Conservation (phyloP, 2,329 filamentous ascomycete species). For the Aspergillus japonicus region DNA sequence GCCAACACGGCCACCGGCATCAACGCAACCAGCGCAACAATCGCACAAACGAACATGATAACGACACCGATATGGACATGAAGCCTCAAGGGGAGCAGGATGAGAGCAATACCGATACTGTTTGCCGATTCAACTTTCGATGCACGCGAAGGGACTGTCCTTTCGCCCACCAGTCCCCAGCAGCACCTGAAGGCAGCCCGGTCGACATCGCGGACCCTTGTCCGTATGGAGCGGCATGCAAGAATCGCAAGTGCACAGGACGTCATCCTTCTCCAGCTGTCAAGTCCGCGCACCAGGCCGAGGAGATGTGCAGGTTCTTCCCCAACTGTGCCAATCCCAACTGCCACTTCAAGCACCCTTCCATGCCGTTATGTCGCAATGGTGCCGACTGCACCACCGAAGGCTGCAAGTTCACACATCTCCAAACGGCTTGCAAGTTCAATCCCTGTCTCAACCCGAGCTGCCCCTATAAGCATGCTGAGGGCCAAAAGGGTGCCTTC, state of each 20-base stretch:
- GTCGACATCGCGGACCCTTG: conserved; percentile 81
- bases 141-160: conserved; percentile 89
- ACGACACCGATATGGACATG: conserved; percentile 41
- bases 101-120: conserved; percentile 58
- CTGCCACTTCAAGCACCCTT: conserved; percentile 87
- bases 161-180: conserved; percentile 92
- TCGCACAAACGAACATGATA: conserved; percentile 21
- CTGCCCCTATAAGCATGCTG: conserved; percentile 86
- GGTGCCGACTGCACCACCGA: conserved; percentile 80
- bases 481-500: conserved; percentile 82
- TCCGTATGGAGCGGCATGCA: conserved; percentile 85
- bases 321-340: conserved; percentile 85
- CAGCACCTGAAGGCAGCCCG: conserved; percentile 71
- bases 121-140: conserved; percentile 85
- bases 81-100: conserved; percentile 49
- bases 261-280: conserved; percentile 90
- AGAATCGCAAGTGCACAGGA: conserved; percentile 89
- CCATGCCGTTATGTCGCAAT: conserved; percentile 84
- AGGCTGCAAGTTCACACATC: conserved; percentile 87
- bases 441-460: conserved; percentile 86
- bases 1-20: conserved; percentile 49
- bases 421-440: conserved; percentile 81
- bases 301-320: conserved; percentile 87
- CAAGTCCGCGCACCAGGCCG: conserved; percentile 72
- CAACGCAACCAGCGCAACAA: conserved; percentile 48